Base-by-base conservation (phyloP, 306 rosid species). In the Vigna radiata region DNA sequence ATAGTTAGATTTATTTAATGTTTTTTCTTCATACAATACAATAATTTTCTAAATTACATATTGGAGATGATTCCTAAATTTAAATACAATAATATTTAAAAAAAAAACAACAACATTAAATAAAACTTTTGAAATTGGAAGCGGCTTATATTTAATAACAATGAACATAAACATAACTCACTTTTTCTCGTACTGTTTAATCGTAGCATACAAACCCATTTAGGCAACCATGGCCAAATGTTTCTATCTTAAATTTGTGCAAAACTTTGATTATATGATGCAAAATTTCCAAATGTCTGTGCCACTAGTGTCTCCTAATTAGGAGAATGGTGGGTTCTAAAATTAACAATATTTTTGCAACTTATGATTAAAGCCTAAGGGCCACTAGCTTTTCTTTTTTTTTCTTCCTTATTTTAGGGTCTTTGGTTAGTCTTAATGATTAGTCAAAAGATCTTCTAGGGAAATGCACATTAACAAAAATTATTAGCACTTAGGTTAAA, bases 241-340 rank as follows among this genome's bases (percentile, higher is more conserved):
- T 18, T 65, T 4, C 33, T 7, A 18, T 41, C 0, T 8, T 62
- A 62, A 62, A 33, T 65, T 41, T 65, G 33, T 37, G 41, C 2
- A 18, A 21, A 43, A 44, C 3, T 12, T 33, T 19, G 19, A 2
- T 43, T 37, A 18, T 64, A 18, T 64, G n/a, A 31, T 21, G 62
- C 29, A 29, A 12, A 5, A 4, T 36, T n/a, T 15, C 5, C 54
- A 39, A 37, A 39, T 37, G 8, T 73, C 16, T 2, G 77, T 11
- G 87, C 46, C 77, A 72, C 77, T 16, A 70, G 16, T 81, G 80
- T 81, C 80, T 56, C 83, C 72, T 62, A 27, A 0, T n/a, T 9
- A 21, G 65, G 47, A 49, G 29, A 76, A 65, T 75, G 19, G 70
- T 58, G 68, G 83, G 56, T 66, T 49, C 86, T 75, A 50, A 50